A percentile compares a stretch with the other conserved stretches of the same genome.
Evolutionary conservation across 306 rosid species (phyloP).

Genomic region (Gastrolobium villosum): DNA sequence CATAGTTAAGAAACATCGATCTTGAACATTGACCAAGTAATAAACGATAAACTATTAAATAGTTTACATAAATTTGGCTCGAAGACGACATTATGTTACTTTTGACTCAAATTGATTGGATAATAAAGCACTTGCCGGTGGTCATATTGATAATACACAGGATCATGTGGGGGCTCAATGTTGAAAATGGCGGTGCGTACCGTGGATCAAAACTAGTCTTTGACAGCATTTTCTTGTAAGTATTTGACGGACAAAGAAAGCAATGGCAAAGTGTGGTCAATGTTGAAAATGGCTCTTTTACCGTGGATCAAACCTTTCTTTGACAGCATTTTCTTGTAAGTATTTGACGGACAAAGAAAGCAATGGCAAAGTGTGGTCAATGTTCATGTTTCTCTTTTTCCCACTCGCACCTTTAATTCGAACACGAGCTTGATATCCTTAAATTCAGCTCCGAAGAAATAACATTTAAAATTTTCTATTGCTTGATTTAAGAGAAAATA

Average conservation of each 20-base stretch:
- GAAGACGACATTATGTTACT: slow-evolving; percentile 42
- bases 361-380: slow-evolving; percentile 11
- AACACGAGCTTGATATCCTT: background rate
- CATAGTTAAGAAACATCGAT: slow-evolving; percentile 16
- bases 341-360: slow-evolving; percentile 28
- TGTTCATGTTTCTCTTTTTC: slow-evolving; percentile 5
- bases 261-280: background rate
- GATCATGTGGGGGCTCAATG: slow-evolving; percentile 53
- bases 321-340: slow-evolving; percentile 15
- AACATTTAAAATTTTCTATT: no score
- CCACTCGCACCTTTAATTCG: background rate
- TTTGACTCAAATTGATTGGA: slow-evolving; percentile 51
- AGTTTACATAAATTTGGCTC: background rate
- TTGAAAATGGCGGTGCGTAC: slow-evolving; percentile 52
- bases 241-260: slow-evolving; percentile 28
- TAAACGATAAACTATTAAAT: background rate
- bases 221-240: slow-evolving; percentile 15
- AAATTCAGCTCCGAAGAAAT: background rate
- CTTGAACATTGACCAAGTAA: slow-evolving; percentile 36
- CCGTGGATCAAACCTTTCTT: slow-evolving; percentile 1
- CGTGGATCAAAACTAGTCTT: slow-evolving; percentile 6
- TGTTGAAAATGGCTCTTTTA: slow-evolving; percentile 43
- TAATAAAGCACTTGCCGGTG: slow-evolving; percentile 45
- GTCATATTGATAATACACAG: background rate
- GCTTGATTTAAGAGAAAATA: no score